Evolutionary conservation across 495 filamentous ascomycete species (phyloP), one percentile per base, ranked within the genome.

Genomic region (Penicillium goetzii): DNA sequence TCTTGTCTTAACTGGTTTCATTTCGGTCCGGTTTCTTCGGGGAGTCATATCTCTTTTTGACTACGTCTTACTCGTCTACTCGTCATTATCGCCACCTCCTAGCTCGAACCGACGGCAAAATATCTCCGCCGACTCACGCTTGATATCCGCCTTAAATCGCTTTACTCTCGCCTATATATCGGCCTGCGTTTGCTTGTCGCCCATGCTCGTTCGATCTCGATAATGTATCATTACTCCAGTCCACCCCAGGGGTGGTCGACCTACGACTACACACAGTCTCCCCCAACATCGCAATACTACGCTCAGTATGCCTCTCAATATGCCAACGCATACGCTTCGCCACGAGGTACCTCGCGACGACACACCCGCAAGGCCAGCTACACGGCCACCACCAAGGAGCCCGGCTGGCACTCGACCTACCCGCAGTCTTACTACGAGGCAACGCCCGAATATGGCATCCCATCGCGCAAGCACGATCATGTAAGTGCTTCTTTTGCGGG

Each of bases 401-500:
- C 74, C 54, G 74, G 71, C 60, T 83, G 76, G 73, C 73, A 80
- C 61, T 69, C 80, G 52, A 71, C 64, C 34, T 80, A 80, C 61
- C 62, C 72, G 47, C 68, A 69, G 26, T 56, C 66, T 36, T 78
- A 76, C 71, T 82, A 84, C 68, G 77, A 80, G 47, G 63, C 78
- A 41, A 73, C 74, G 66, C 82, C 81, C 61, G 78, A 83, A 59
- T 80, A 81, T 74, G 72, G 73, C 70, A 74, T 78, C 61, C 78
- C 81, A 64, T 75, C 78, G 70, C 76, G 75, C 73, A 79, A 83
- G 79, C 78, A 83, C 81, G 81, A 84, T 71, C 75, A 79, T 84
- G 83, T 85, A 83, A 85, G 83, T 85, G 81, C 80, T 78, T 76
- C 70, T 76, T 80, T 76, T 76, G 75, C 74, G 76, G 72, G 73